phyloP scores from a whole-genome alignment of 495 filamentous ascomycete genomes.

The Penicillium paxilli region DNA sequence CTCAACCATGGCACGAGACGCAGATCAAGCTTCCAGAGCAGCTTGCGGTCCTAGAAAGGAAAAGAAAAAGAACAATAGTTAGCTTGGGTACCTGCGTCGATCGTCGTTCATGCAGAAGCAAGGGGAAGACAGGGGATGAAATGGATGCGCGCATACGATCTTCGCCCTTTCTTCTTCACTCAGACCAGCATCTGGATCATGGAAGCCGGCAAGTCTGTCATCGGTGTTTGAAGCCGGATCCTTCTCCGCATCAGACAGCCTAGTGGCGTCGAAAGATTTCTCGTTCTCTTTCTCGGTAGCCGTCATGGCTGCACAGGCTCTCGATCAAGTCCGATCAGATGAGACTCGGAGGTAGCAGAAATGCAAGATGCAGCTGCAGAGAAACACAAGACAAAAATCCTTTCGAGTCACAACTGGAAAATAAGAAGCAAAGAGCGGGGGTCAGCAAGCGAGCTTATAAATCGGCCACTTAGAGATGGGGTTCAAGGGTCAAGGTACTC shows the following conservation, averaged over 20 bases:
- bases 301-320: conserved; percentile 13
- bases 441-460: conserved; percentile 14
- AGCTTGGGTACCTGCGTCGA: neutral
- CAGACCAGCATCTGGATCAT: conserved; percentile 69
- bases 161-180: conserved; percentile 64
- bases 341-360: neutral
- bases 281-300: conserved; percentile 15
- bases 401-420: neutral
- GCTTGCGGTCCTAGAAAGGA: conserved; percentile 56
- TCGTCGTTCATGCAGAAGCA: neutral
- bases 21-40: conserved; percentile 71
- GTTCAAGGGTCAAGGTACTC: neutral
- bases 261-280: conserved; percentile 1
- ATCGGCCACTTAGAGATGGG: conserved; percentile 3
- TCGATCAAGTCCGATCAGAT: neutral
- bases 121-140: neutral
- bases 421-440: conserved; percentile 4
- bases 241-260: conserved; percentile 26
- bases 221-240: neutral
- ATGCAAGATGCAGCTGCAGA: neutral
- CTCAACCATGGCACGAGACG: conserved; percentile 79
- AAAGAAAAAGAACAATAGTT: neutral
- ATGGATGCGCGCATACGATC: conserved; percentile 51
- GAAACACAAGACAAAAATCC: neutral
- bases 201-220: conserved; percentile 27